These are phyloP conservation scores for Candida khao-thaluensis DNA, from an alignment of 805 yeast species.

Conservation along the genomic window DNA sequence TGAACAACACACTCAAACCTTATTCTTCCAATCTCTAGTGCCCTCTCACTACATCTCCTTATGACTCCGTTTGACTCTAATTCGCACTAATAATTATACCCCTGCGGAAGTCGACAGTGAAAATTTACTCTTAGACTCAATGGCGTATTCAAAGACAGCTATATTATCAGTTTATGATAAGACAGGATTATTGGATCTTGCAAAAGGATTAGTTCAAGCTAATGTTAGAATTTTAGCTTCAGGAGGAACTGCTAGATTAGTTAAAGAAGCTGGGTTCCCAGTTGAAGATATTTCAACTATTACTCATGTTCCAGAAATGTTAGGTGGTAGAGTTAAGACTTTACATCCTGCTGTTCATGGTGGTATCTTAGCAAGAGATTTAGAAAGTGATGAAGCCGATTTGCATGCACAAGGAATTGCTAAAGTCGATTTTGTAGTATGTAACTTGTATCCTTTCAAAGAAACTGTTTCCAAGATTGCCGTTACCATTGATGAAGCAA, in stretches of 20 bases:
- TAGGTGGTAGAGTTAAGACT: constrained; percentile 98
- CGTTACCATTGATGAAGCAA: constrained; percentile 95
- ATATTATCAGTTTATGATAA: constrained; percentile 96
- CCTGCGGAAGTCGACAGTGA: constrained; percentile 4
- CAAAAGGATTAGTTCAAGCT: constrained; percentile 88
- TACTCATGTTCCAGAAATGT: constrained; percentile 98
- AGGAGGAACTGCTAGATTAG: constrained; percentile 94
- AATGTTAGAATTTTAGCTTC: constrained; percentile 92
- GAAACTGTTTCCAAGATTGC: constrained; percentile 94
- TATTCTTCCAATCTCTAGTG: too few species aligned
- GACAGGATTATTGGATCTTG: constrained; percentile 92
- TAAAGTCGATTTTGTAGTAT: constrained; percentile 94
- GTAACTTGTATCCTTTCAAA: constrained; percentile 97
- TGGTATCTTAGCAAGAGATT: constrained; percentile 91
- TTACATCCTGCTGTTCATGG: constrained; percentile 99
- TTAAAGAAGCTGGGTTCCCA: constrained; percentile 97
- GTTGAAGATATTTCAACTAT: constrained; percentile 93
- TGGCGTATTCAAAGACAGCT: constrained; percentile 69
- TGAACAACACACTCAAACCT: too few species aligned
- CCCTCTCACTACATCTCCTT: too few species aligned
- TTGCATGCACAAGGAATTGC: constrained; percentile 86
- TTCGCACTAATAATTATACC: constrained; percentile 9
- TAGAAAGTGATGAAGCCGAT: constrained; percentile 88
- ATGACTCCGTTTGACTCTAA: constrained; percentile 5
- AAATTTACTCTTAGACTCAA: neutral